phyloP scores from a whole-genome alignment of 306 rosid species.

The Citrullus mucosospermus region DNA sequence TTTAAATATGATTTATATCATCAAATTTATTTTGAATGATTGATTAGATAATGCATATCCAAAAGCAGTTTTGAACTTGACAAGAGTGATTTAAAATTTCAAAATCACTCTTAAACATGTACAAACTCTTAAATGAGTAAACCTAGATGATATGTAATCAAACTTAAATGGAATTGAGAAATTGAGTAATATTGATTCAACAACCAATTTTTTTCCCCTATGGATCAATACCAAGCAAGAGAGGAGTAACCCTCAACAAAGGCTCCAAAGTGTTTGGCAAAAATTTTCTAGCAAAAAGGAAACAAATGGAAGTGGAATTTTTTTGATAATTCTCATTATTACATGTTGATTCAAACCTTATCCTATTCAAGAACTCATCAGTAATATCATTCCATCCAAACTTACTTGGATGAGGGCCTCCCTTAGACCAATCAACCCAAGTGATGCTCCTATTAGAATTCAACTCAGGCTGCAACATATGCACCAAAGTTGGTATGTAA shows the following conservation, averaged over 20 bases:
- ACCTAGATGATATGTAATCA: no score
- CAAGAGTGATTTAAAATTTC: no score
- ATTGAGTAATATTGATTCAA: background rate
- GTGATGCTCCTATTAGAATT: constrained; percentile 33
- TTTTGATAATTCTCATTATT: constrained; percentile 19
- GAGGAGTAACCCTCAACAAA: constrained; percentile 24
- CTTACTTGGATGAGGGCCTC: constrained; percentile 39
- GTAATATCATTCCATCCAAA: constrained; percentile 22
- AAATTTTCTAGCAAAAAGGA: constrained; percentile 57
- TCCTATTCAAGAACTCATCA: constrained; percentile 30
- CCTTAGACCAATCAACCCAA: constrained; percentile 57
- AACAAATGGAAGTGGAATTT: constrained; percentile 21
- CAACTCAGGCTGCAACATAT: constrained; percentile 10
- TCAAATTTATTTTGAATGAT: no score
- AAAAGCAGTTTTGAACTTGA: no score
- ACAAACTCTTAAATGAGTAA: no score
- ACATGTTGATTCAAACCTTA: constrained; percentile 29
- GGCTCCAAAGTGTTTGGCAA: constrained; percentile 37
- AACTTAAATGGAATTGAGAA: background rate
- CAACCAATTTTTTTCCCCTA: background rate
- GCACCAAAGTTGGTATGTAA: constrained; percentile 39
- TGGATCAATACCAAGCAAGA: constrained; percentile 29
- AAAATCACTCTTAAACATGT: no score
- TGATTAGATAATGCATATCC: no score
- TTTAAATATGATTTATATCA: no score